phyloP scores from a whole-genome alignment of 345 rosid genomes.

The Pistacia integerrima region DNA sequence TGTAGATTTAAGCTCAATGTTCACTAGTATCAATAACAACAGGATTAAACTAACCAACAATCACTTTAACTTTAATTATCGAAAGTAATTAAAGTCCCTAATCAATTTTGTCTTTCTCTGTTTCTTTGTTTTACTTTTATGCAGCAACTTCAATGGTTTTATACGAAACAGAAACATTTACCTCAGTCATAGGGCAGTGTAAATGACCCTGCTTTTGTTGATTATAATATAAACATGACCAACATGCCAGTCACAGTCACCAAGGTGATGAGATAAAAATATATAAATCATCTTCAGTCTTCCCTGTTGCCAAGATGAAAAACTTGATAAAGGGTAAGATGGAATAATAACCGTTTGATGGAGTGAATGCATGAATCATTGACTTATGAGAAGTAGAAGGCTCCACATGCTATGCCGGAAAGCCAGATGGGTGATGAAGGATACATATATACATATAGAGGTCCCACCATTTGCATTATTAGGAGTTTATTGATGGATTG shows the following conservation, averaged over 20 bases:
- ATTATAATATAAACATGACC: slow-evolving; percentile 15
- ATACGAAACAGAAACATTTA: neutral
- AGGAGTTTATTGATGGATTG: neutral
- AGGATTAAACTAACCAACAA: neutral
- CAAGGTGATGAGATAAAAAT: neutral
- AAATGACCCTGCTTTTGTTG: slow-evolving; percentile 9
- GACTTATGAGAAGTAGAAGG: neutral
- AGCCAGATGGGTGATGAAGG: neutral
- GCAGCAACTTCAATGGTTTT: neutral
- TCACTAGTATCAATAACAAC: neutral
- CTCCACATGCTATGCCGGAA: slow-evolving; percentile 1
- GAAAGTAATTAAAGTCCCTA: neutral
- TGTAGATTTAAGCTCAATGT: neutral
- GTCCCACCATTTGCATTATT: slow-evolving; percentile 9
- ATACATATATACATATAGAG: neutral
- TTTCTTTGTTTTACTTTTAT: neutral
- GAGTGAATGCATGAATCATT: neutral
- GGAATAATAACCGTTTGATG: neutral
- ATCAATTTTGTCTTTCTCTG: neutral
- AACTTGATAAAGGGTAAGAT: neutral
- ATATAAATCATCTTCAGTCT: too few species aligned
- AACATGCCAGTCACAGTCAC: neutral
- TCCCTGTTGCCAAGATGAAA: neutral
- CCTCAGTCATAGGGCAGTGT: neutral
- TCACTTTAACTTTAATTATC: slow-evolving; percentile 6